A percentile compares a stretch with the other conserved stretches of the same genome.
These are phyloP conservation scores for Elsinoe necatrix DNA, from an alignment of 2,329 filamentous ascomycete species.

Conservation along the genomic window DNA sequence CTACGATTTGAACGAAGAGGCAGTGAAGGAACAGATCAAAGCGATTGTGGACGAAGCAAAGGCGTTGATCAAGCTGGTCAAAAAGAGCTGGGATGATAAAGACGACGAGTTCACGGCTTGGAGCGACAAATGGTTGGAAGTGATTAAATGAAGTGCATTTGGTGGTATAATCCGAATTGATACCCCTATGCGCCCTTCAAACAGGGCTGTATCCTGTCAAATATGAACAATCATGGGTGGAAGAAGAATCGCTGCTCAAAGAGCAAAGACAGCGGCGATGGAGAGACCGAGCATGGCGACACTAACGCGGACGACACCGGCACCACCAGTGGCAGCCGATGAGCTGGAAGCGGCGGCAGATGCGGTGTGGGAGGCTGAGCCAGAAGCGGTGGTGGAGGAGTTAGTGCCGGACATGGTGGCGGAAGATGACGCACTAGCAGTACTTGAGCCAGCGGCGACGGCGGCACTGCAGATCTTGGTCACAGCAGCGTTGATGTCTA, in stretches of 20 bases:
- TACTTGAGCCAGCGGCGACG: slow-evolving; percentile 15
- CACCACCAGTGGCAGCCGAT: slow-evolving; percentile 16
- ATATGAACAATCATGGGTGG: not conserved
- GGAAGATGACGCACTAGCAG: slow-evolving; percentile 10
- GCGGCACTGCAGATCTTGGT: slow-evolving; percentile 23
- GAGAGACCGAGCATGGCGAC: not conserved
- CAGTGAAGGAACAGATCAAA: slow-evolving; percentile 52
- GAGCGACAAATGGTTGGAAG: slow-evolving; percentile 51
- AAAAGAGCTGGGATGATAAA: slow-evolving; percentile 53
- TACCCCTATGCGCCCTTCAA: slow-evolving; percentile 15
- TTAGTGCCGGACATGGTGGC: slow-evolving; percentile 16
- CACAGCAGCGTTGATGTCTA: slow-evolving; percentile 20
- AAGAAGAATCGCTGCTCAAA: slow-evolving; percentile 12
- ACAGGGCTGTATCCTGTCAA: not conserved
- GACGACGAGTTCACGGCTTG: slow-evolving; percentile 72
- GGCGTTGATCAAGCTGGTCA: slow-evolving; percentile 47
- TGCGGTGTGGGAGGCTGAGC: not conserved
- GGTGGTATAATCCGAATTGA: not conserved
- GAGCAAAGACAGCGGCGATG: slow-evolving; percentile 15
- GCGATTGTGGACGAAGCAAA: slow-evolving; percentile 54
- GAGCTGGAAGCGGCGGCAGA: not conserved
- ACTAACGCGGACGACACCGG: slow-evolving; percentile 15
- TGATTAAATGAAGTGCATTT: slow-evolving; percentile 20
- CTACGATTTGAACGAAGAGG: slow-evolving; percentile 56
- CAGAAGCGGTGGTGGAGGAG: not conserved